Evolutionary conservation across 2,329 filamentous ascomycete species (phyloP), one percentile per base, ranked within the genome.

Genomic region (Samsoniella hepiali): DNA sequence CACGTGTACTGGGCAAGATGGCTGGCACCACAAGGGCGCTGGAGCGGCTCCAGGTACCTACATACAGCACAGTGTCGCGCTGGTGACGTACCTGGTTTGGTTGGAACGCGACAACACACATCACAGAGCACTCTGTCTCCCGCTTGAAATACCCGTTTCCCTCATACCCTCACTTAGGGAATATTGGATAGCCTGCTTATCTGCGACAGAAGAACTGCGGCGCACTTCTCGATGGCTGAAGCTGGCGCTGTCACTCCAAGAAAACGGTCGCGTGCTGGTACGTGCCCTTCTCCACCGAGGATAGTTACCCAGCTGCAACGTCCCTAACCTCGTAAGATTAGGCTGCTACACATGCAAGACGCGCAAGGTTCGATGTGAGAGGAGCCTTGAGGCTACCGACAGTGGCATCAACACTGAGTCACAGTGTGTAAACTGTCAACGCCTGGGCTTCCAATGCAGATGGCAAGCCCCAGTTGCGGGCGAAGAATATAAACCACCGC

Each of bases 391-490:
- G 22, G 29, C 6, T 17, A 3, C 32, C 13, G 49, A 1, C 10
- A 34, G 34, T 34, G 29, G 22, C 10, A 47, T 2, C 31, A 6
- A 34, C 27, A 40, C 22, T 2, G 42, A 47, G n/a, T 42, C 56
- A 11, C 27, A 58, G 8, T 65, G 65, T 49, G 40, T 53, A 13
- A 64, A 73, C 49, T 59, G 63, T 53, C 36, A 66, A 59, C 40
- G 67, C 47, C 62, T 68, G 36, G 56, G 66, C 47, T 57, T 64
- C 57, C 62, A 69, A 66, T 67, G 65, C 29, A 45, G 61, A 42
- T 67, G 65, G 65, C 22, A 53, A 9, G 32, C 62, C n/a, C 63
- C 65, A 22, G 55, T 34, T 11, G 51, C 63, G 6, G 65, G 65
- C n/a, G 65, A 67, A 53, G 38, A 56, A 1, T 67, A 64, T 27